phyloP scores from a whole-genome alignment of 345 rosid species.

The Lumnitzera racemosa region DNA sequence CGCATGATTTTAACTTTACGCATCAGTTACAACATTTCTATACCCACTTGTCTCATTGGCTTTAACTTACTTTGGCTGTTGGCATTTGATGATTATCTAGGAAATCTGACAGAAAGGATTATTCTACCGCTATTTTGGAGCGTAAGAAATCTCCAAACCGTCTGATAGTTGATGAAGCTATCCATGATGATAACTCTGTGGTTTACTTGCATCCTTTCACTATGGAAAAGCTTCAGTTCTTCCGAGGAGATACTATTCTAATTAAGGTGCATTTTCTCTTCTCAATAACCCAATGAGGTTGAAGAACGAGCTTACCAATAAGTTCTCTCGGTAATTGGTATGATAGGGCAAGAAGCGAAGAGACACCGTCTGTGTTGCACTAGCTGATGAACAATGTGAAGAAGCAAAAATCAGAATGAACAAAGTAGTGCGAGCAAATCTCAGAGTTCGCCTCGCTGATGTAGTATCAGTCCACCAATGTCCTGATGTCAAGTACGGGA shows the following conservation, averaged over 20 bases:
- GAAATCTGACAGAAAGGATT: constrained; percentile 49
- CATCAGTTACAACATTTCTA: too few relatives aligned
- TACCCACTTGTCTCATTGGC: too few relatives aligned
- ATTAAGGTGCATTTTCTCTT: constrained; percentile 51
- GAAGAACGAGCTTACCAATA: neutral
- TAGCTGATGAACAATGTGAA: constrained; percentile 72
- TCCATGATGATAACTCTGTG: constrained; percentile 85
- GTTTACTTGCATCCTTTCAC: constrained; percentile 72
- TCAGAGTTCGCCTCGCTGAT: constrained; percentile 81
- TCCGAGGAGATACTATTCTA: constrained; percentile 85
- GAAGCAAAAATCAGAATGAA: constrained; percentile 85
- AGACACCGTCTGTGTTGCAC: constrained; percentile 78
- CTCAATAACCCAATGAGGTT: neutral
- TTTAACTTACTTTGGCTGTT: too few relatives aligned
- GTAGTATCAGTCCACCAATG: constrained; percentile 82
- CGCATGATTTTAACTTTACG: too few relatives aligned
- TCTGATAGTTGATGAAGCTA: constrained; percentile 81
- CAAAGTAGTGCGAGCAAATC: constrained; percentile 75
- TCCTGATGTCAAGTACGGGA: constrained; percentile 86
- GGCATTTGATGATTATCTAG: too few relatives aligned
- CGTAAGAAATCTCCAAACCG: constrained; percentile 82
- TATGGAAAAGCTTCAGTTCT: constrained; percentile 96
- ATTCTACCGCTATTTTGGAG: constrained; percentile 81
- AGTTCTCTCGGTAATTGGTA: neutral
- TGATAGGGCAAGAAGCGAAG: constrained; percentile 72